Conservation (phyloP, 768 basidiomycete species). For the Grammothele lineata region DNA sequence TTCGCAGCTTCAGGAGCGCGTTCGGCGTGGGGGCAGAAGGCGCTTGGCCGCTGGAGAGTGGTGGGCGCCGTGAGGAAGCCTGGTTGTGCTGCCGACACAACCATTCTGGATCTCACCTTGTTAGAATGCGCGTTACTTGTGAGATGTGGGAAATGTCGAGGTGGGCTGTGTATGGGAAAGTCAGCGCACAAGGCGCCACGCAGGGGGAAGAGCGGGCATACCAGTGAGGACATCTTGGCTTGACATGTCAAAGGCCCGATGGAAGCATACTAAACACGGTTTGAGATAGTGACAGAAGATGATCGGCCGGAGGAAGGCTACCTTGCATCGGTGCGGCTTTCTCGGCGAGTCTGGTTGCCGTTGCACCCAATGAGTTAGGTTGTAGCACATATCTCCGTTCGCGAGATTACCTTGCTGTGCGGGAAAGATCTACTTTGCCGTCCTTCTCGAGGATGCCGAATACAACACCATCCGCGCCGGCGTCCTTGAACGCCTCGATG, state of each 20-base stretch:
- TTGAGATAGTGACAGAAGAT: too few relatives aligned
- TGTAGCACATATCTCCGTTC: too few relatives aligned
- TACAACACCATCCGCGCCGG: conserved; percentile 61
- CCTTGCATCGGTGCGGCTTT: conserved; percentile 62
- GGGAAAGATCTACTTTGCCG: conserved; percentile 55
- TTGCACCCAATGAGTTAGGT: background rate
- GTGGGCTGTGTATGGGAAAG: conserved; percentile 20
- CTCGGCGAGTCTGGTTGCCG: conserved; percentile 48
- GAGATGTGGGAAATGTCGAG: conserved; percentile 48
- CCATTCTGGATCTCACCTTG: conserved; percentile 52
- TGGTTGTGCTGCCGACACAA: background rate
- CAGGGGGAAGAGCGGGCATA: conserved; percentile 21
- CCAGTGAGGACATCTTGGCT: conserved; percentile 50
- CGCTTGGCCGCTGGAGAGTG: conserved; percentile 54
- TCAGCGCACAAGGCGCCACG: background rate
- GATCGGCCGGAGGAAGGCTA: conserved; percentile 19
- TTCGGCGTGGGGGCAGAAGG: conserved; percentile 29
- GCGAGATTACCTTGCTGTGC: conserved; percentile 54
- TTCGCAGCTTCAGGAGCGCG: conserved; percentile 17
- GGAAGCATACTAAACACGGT: conserved; percentile 60
- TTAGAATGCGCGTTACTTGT: conserved; percentile 72
- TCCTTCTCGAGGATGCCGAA: conserved; percentile 56
- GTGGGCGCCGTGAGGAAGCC: too few relatives aligned
- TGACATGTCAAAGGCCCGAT: conserved; percentile 73
- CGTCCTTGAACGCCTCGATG: conserved; percentile 53